These are phyloP conservation scores for Pouteria campechiana DNA, from an alignment of 179 eudicot species.

Conservation along the genomic window DNA sequence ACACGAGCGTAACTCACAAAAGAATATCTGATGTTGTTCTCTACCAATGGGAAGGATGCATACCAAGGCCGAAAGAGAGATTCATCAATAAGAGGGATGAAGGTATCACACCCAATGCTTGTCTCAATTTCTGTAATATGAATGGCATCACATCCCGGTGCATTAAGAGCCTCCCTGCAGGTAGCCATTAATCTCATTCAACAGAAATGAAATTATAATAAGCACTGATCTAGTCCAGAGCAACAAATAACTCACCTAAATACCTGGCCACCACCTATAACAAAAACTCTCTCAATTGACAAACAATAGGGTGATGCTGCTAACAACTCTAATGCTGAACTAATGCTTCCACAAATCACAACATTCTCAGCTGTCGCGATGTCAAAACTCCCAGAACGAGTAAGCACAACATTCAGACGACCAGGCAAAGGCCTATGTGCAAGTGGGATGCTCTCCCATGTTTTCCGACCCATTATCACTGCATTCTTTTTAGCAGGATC, in stretches of 20 bases:
- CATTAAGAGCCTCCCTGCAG: constrained; percentile 81
- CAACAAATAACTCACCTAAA: constrained; percentile 37
- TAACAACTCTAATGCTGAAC: constrained; percentile 53
- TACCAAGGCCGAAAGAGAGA: constrained; percentile 78
- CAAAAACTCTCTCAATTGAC: constrained; percentile 65
- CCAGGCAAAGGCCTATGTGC: constrained; percentile 68
- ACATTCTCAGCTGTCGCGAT: constrained; percentile 55
- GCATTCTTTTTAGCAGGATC: constrained; percentile 77
- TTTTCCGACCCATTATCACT: constrained; percentile 93
- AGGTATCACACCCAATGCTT: constrained; percentile 69
- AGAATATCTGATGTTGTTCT: constrained; percentile 46
- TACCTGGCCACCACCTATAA: constrained; percentile 88
- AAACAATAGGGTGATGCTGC: constrained; percentile 41
- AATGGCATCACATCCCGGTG: constrained; percentile 79
- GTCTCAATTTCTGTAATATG: constrained; percentile 77
- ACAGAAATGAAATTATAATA: neutral
- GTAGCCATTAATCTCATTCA: constrained; percentile 3
- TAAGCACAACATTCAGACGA: constrained; percentile 77
- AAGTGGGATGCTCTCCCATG: constrained; percentile 91
- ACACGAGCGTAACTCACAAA: constrained; percentile 78
- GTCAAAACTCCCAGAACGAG: constrained; percentile 42
- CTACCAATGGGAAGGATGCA: constrained; percentile 58
- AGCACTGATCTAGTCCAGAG: neutral
- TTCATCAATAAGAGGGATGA: constrained; percentile 59
- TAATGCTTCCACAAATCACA: constrained; percentile 51